These are phyloP conservation scores for Rhodotorula mucilaginosa DNA, from an alignment of 1,284 basidiomycete genomes.

Conservation along the genomic window DNA sequence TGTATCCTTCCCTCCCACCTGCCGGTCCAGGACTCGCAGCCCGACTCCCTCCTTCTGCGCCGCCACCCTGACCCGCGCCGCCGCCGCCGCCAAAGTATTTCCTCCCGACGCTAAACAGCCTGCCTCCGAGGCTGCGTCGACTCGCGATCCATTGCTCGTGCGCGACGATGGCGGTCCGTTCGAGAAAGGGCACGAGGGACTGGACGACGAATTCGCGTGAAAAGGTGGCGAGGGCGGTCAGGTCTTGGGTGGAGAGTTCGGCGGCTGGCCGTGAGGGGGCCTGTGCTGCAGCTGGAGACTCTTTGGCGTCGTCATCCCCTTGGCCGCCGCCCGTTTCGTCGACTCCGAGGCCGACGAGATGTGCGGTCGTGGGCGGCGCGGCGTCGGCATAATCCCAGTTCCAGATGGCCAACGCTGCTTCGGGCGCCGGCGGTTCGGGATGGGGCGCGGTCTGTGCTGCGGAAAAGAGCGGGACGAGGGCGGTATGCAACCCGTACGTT, in stretches of 20 bases:
- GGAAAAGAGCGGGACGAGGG: constrained; percentile 40
- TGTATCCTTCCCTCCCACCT: constrained; percentile 32
- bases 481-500: constrained; percentile 44
- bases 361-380: background rate
- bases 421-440: constrained; percentile 8
- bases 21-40: constrained; percentile 47
- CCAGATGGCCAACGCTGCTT: constrained; percentile 11
- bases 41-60: constrained; percentile 36
- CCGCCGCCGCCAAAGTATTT: constrained; percentile 52
- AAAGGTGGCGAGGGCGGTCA: constrained; percentile 65
- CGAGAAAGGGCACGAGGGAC: constrained; percentile 94
- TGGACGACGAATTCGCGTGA: constrained; percentile 86
- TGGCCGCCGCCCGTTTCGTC: background rate
- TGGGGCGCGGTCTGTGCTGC: constrained; percentile 7
- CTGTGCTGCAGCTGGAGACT: no score
- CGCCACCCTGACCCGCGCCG: background rate
- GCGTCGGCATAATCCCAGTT: background rate
- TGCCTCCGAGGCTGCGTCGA: constrained; percentile 79
- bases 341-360: constrained; percentile 11
- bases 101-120: constrained; percentile 70
- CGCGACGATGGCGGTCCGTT: constrained; percentile 87
- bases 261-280: no score
- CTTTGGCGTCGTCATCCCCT: background rate
- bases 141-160: constrained; percentile 88
- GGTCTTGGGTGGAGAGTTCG: constrained; percentile 22